phyloP scores from a whole-genome alignment of 2,329 filamentous ascomycete species.

The Aplosporella prunicola region DNA sequence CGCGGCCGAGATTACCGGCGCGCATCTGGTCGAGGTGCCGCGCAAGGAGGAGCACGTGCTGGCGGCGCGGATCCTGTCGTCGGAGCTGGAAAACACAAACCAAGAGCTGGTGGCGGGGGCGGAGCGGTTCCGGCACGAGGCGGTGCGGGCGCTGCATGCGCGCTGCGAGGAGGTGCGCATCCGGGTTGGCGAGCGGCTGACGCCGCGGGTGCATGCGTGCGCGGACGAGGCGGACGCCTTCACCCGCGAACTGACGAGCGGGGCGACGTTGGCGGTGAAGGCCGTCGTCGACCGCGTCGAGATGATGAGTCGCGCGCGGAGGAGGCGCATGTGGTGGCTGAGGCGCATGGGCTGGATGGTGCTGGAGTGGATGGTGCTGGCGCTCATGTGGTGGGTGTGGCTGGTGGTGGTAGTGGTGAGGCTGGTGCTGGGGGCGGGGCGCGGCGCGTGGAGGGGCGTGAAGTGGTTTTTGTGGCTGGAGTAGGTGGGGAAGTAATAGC shows the following conservation, averaged over 20 bases:
- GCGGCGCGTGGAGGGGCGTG: slow-evolving; percentile 50
- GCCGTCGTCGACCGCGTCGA: slow-evolving; percentile 67
- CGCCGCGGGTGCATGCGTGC: slow-evolving; percentile 53
- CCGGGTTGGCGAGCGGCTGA: slow-evolving; percentile 41
- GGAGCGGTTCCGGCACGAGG: slow-evolving; percentile 38
- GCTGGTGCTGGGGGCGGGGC: slow-evolving; percentile 53
- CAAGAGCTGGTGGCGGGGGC: slow-evolving; percentile 42
- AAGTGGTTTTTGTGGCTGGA: slow-evolving; percentile 74
- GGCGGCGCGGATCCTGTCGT: slow-evolving; percentile 43
- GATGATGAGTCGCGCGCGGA: slow-evolving; percentile 58
- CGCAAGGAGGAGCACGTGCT: slow-evolving; percentile 44
- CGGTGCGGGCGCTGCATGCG: slow-evolving; percentile 35
- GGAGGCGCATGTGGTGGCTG: slow-evolving; percentile 62
- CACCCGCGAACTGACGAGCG: slow-evolving; percentile 63
- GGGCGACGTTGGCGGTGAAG: slow-evolving; percentile 72
- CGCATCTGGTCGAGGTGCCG: slow-evolving; percentile 25
- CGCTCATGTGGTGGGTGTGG: slow-evolving; percentile 93
- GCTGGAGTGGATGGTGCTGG: slow-evolving; percentile 77
- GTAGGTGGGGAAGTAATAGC: too few relatives aligned
- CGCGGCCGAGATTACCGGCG: slow-evolving; percentile 36
- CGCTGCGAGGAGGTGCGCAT: slow-evolving; percentile 37
- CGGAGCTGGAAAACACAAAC: slow-evolving; percentile 37
- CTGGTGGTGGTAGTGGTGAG: slow-evolving; percentile 71
- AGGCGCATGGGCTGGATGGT: slow-evolving; percentile 63
- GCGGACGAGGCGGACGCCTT: slow-evolving; percentile 75